Evolutionary conservation across 345 rosid genomes (phyloP), one percentile per base, ranked within the genome.

Genomic region (Salix viminalis): DNA sequence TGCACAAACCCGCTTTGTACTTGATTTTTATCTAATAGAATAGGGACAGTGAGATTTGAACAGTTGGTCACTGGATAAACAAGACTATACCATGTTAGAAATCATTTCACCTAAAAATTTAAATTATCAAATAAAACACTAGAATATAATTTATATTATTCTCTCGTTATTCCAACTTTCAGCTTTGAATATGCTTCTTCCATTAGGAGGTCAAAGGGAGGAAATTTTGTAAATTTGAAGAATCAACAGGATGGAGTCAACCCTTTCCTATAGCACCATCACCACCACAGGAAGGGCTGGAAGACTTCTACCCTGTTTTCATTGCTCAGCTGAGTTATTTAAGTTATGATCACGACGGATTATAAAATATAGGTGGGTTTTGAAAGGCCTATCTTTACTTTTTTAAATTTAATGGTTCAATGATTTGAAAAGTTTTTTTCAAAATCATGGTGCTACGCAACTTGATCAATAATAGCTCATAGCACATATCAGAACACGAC

Each of bases 11-110:
- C 37, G 5, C 1, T 36, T 36, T 5, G 1, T 36, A 36, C 7
- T 36, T 36, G 37, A 36, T 36, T 36, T 36, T 36, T 36, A 36
- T 36, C 37, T 0, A 36, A 36, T 36, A 0, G 7, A 36, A 5
- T 36, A 34, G 0, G 1, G 5, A 0, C 1, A 5, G 0, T 5
- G 0, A 5, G 6, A 36, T 36, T 36, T 0, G 7, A 36, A 36
- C 37, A 5, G 0, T 1, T 36, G 7, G 5, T 5, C 7, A 1
- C 0, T 36, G 37, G 7, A 36, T 36, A 5, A 36, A 36, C 7
- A 36, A 36, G 6, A 5, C 1, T 36, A 36, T 36, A 36, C 1
- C 7, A 36, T 36, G 0, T 36, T 36, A 36, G 6, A 34, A 34
- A 34, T 34, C 0, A 34, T 34, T 5, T 34, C 37, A 34, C 0